Percentiles rank a stretch among this genome's conserved stretches.
phyloP scores from a whole-genome alignment of 768 basidiomycete species.

The Podaxis sp. region DNA sequence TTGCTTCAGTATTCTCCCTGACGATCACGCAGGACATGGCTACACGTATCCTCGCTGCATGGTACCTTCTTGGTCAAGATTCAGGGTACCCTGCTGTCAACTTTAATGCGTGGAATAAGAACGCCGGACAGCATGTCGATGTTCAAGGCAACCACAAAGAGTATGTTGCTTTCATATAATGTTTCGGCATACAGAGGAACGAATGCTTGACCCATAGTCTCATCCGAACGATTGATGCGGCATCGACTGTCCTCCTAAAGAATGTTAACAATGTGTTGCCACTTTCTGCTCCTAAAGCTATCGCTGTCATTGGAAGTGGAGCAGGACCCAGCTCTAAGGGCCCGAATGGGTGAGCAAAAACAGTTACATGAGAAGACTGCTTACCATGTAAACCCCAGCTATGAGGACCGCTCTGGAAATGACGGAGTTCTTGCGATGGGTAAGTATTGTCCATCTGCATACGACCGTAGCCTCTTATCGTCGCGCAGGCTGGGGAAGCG shows the following conservation, averaged over 20 bases:
- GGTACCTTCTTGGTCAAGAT: constrained; percentile 59
- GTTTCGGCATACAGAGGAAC: not conserved
- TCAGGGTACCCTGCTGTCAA: constrained; percentile 56
- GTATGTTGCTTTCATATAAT: constrained; percentile 22
- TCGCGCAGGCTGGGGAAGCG: constrained; percentile 45
- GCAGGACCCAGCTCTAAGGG: constrained; percentile 54
- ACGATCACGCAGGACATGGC: constrained; percentile 56
- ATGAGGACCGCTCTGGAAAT: constrained; percentile 52
- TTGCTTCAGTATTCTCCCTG: not conserved
- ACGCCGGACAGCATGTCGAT: constrained; percentile 47
- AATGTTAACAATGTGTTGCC: constrained; percentile 48
- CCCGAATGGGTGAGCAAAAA: constrained; percentile 49
- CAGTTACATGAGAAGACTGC: not conserved
- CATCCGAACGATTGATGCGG: constrained; percentile 59
- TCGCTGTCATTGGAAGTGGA: constrained; percentile 60
- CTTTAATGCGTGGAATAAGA: constrained; percentile 54
- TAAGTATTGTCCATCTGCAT: constrained; percentile 18
- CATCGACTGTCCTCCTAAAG: constrained; percentile 65
- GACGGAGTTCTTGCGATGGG: constrained; percentile 65
- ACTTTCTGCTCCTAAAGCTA: constrained; percentile 42
- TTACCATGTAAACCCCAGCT: constrained; percentile 23
- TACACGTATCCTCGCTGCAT: constrained; percentile 66
- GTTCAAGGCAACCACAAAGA: constrained; percentile 59
- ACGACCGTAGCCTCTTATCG: not conserved
- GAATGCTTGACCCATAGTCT: constrained; percentile 32